Conservation (phyloP, 371 early-diverging fungal species). For the Lichtheimia corymbifera region DNA sequence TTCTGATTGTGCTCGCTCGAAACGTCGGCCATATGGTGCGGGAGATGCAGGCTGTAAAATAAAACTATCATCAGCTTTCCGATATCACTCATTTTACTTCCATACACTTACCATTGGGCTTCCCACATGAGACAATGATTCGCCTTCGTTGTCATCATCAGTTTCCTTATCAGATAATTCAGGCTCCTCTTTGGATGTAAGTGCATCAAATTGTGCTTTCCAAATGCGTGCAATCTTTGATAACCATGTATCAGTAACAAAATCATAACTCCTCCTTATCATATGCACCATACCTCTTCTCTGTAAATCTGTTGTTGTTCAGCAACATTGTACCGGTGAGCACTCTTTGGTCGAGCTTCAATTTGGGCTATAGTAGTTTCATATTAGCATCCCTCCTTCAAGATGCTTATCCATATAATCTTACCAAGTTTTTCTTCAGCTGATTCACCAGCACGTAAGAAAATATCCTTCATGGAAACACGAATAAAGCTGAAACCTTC, state of each 20-base stretch:
- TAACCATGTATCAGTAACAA: neutral
- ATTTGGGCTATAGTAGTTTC: conserved; percentile 60
- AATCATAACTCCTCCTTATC: neutral
- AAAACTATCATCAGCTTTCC: no score
- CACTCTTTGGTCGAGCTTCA: conserved; percentile 81
- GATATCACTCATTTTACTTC: neutral
- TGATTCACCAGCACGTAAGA: conserved; percentile 87
- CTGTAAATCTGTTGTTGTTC: conserved; percentile 95
- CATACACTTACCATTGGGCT: conserved; percentile 38
- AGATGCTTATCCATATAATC: neutral
- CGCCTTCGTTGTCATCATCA: conserved; percentile 42
- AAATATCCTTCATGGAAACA: conserved; percentile 96
- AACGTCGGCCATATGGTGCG: conserved; percentile 28
- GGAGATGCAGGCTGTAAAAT: conserved; percentile 24
- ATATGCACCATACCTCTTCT: conserved; percentile 66
- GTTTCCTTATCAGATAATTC: conserved; percentile 44
- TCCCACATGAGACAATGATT: conserved; percentile 35
- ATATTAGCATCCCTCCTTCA: neutral
- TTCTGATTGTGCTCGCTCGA: conserved; percentile 42
- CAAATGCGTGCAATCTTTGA: conserved; percentile 84
- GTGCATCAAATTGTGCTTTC: conserved; percentile 83
- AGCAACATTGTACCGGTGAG: conserved; percentile 89
- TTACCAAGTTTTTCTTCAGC: conserved; percentile 75
- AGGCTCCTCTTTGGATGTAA: conserved; percentile 61
- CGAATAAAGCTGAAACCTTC: conserved; percentile 99